Conservation (phyloP, 73 alveolate genomes). For the Paramecium octaurelia region DNA sequence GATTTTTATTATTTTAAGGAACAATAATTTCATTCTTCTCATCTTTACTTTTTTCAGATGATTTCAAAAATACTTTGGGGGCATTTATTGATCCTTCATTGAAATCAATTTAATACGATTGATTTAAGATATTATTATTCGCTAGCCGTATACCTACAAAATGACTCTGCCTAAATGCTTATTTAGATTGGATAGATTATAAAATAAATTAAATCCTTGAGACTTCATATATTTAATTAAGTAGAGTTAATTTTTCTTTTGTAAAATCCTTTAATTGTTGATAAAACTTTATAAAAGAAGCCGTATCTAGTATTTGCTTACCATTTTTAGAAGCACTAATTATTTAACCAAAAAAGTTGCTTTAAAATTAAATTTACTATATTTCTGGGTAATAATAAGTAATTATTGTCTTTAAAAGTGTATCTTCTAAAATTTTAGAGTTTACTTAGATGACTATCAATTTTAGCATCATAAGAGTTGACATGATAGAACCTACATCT, state of each 20-base stretch:
- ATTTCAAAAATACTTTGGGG: neutral
- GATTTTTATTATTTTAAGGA: neutral
- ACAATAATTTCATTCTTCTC: neutral
- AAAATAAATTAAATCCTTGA: conserved; percentile 19
- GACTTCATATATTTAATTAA: neutral
- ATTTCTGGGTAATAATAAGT: neutral
- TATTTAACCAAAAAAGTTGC: neutral
- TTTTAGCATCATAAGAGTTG: neutral
- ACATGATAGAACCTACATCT: conserved; percentile 31
- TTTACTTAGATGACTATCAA: neutral
- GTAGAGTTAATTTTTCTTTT: neutral
- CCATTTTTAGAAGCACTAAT: neutral
- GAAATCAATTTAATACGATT: neutral
- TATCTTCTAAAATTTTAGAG: neutral
- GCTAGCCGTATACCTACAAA: neutral
- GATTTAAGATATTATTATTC: neutral
- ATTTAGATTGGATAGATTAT: neutral
- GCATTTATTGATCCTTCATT: neutral
- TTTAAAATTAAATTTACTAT: neutral
- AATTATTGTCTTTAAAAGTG: neutral
- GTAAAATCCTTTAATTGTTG: neutral
- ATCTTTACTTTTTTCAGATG: neutral
- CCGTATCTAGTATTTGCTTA: neutral
- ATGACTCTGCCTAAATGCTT: neutral
- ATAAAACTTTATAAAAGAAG: neutral